These are phyloP conservation scores for Plantago ovata DNA, from an alignment of 257 asterid species.

Conservation along the genomic window DNA sequence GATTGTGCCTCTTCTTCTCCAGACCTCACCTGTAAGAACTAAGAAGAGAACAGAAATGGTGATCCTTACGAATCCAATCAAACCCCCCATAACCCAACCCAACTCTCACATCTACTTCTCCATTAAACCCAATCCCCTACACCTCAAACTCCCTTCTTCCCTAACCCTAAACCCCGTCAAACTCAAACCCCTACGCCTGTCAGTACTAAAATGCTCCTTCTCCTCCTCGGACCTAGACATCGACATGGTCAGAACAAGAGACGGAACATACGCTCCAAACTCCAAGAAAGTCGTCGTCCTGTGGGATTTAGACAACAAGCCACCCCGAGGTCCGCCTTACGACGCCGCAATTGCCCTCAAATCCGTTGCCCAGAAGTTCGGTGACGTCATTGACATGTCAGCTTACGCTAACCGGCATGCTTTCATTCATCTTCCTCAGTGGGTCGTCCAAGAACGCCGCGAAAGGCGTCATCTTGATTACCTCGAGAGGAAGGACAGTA, in stretches of 20 bases:
- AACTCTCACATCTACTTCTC: neutral
- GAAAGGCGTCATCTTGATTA: constrained; percentile 48
- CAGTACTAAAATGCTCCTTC: constrained; percentile 35
- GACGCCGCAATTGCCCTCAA: constrained; percentile 73
- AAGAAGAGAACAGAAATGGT: neutral
- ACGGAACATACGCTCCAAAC: constrained; percentile 61
- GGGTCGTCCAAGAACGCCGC: constrained; percentile 78
- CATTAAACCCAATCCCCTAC: constrained; percentile 9
- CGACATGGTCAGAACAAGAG: constrained; percentile 69
- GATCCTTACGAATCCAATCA: neutral
- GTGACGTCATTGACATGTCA: constrained; percentile 69
- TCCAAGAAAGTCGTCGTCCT: constrained; percentile 72
- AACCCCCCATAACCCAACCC: constrained; percentile 13
- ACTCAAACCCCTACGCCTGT: constrained; percentile 22
- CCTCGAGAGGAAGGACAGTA: constrained; percentile 39
- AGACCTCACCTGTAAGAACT: neutral
- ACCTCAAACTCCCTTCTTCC: neutral
- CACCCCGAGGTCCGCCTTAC: constrained; percentile 92
- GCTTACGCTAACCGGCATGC: constrained; percentile 96
- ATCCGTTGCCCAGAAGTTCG: constrained; percentile 64
- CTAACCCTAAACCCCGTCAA: constrained; percentile 18
- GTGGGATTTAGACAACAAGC: constrained; percentile 96
- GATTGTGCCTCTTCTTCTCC: neutral
- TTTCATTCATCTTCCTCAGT: constrained; percentile 74
- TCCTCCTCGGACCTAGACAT: constrained; percentile 53